phyloP scores from a whole-genome alignment of 73 alveolate genomes.

The Paramecium sonneborni region DNA sequence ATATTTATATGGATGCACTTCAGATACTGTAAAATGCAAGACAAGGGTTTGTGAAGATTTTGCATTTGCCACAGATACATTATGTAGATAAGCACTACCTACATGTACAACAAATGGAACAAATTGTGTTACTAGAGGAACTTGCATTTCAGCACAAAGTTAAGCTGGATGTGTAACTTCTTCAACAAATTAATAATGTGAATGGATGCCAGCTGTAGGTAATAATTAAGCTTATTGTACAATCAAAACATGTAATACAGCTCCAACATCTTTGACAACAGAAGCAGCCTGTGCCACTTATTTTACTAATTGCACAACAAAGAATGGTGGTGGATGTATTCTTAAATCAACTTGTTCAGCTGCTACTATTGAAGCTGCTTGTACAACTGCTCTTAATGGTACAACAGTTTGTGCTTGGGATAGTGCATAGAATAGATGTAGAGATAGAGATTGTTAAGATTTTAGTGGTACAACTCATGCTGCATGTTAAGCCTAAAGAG shows the following conservation, averaged over 20 bases:
- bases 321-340: slow-evolving; percentile 19
- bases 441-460: background rate
- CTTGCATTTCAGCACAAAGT: background rate
- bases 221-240: background rate
- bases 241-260: background rate
- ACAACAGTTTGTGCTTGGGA: background rate
- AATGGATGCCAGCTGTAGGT: background rate
- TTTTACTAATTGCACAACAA: background rate
- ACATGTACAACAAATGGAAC: background rate
- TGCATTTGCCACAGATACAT: background rate
- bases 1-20: background rate
- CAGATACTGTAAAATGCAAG: background rate
- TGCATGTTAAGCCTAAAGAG: background rate
- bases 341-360: background rate
- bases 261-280: background rate
- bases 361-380: background rate
- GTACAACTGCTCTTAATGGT: background rate
- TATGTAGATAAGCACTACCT: background rate
- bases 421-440: background rate
- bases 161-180: background rate
- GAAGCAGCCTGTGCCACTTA: background rate
- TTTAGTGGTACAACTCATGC: background rate
- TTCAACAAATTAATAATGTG: background rate
- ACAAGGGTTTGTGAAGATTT: background rate
- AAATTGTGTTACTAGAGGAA: background rate